phyloP scores from a whole-genome alignment of 2,329 filamentous ascomycete genomes.

The Colletotrichum abscissum region DNA sequence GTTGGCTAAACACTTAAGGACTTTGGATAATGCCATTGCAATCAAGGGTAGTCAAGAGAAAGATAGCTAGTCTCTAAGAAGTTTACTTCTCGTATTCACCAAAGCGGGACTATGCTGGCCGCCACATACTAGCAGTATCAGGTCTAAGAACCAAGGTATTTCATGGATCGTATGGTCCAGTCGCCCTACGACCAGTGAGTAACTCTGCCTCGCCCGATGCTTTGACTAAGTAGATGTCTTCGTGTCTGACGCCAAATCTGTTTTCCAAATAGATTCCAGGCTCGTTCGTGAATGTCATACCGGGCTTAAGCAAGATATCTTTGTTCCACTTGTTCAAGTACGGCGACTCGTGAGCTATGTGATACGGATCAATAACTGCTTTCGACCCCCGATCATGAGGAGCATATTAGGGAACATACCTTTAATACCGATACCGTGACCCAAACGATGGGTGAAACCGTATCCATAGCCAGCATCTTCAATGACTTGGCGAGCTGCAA shows the following conservation, averaged over 20 bases:
- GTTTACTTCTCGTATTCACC: too few relatives aligned
- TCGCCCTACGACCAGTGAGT: slow-evolving; percentile 63
- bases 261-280: slow-evolving; percentile 71
- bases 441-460: slow-evolving; percentile 71
- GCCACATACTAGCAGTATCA: too few relatives aligned
- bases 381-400: too few relatives aligned
- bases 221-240: slow-evolving; percentile 70
- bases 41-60: too few relatives aligned
- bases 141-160: too few relatives aligned
- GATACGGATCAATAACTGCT: not conserved
- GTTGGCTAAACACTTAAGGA: too few relatives aligned
- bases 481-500: slow-evolving; percentile 69
- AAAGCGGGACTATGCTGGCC: too few relatives aligned
- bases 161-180: slow-evolving; percentile 63
- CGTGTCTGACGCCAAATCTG: slow-evolving; percentile 71
- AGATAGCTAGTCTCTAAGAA: too few relatives aligned
- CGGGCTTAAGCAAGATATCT: slow-evolving; percentile 56
- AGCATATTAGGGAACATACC: not conserved
- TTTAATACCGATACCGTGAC: slow-evolving; percentile 75
- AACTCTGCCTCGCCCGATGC: slow-evolving; percentile 64
- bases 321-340: slow-evolving; percentile 73
- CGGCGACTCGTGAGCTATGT: slow-evolving; percentile 67
- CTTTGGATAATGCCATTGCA: too few relatives aligned
- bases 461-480: slow-evolving; percentile 67
- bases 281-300: slow-evolving; percentile 74